Evolutionary conservation across 2,329 filamentous ascomycete species (phyloP).

Genomic region (Calonectria honghensis): DNA sequence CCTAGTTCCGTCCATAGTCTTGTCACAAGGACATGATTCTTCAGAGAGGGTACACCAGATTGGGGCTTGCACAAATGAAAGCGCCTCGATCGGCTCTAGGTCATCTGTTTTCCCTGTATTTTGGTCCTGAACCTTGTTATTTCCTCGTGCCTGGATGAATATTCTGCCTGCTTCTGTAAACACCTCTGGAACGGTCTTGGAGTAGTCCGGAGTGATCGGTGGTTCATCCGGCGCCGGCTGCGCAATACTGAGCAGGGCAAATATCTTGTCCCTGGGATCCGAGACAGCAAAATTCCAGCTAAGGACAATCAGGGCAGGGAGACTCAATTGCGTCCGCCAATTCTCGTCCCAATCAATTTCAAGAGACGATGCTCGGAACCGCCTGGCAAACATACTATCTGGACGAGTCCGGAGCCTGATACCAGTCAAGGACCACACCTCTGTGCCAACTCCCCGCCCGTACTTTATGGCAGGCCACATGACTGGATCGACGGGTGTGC

Average conservation of each 20-base stretch:
- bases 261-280: not conserved
- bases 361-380: not conserved
- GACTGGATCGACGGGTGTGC: not conserved
- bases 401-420: not conserved
- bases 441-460: not conserved
- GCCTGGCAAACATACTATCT: not conserved
- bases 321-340: not conserved
- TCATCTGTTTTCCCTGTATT: not conserved
- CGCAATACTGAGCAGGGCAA: not conserved
- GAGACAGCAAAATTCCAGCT: not conserved
- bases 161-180: not conserved
- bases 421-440: slow-evolving; percentile 1
- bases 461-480: slow-evolving; percentile 3
- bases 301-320: not conserved
- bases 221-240: not conserved
- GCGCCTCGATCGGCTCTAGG: not conserved
- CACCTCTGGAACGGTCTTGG: not conserved
- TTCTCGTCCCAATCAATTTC: not conserved
- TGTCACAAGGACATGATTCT: not conserved
- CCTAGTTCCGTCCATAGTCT: not conserved
- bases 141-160: not conserved
- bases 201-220: not conserved
- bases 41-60: not conserved
- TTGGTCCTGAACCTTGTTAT: not conserved
- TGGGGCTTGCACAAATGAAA: not conserved